Percentiles rank a stretch among this genome's conserved stretches.
phyloP scores from a whole-genome alignment of 768 basidiomycete genomes.

The Terana coerulea region DNA sequence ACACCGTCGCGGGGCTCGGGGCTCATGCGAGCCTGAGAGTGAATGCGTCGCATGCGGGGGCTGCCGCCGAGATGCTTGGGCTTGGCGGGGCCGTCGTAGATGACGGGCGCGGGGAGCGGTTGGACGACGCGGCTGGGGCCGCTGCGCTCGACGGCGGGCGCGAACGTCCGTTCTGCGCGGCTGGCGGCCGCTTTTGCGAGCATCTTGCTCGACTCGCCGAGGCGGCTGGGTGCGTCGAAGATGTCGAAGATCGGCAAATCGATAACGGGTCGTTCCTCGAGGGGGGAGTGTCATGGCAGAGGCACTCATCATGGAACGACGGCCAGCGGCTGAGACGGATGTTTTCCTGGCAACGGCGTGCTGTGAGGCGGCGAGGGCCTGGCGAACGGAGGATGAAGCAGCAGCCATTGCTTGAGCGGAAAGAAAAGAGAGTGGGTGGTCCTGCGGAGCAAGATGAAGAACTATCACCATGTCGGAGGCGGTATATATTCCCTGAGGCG shows the following conservation, averaged over 20 bases:
- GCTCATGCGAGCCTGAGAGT: slow-evolving; percentile 4
- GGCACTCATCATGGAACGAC: slow-evolving; percentile 9
- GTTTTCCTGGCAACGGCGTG: slow-evolving; percentile 1
- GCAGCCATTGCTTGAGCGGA: slow-evolving; percentile 6
- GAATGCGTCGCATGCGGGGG: slow-evolving; percentile 8
- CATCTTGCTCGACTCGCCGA: slow-evolving; percentile 33
- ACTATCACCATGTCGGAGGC: not conserved
- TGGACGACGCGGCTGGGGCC: slow-evolving; percentile 2
- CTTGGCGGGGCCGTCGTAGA: slow-evolving; percentile 49
- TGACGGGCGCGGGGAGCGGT: slow-evolving; percentile 40
- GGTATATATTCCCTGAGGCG: not conserved
- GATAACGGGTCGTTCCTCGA: slow-evolving; percentile 18
- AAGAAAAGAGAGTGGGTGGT: not conserved
- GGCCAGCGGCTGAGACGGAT: not conserved
- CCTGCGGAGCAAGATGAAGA: slow-evolving; percentile 3
- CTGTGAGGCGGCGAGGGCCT: slow-evolving; percentile 9
- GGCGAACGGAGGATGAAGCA: slow-evolving; percentile 5
- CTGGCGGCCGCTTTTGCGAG: slow-evolving; percentile 12
- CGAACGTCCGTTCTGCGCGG: slow-evolving; percentile 9
- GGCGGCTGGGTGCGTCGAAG: slow-evolving; percentile 43
- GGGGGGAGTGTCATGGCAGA: slow-evolving; percentile 12
- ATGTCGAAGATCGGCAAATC: slow-evolving; percentile 41
- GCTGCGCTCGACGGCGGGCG: slow-evolving; percentile 22
- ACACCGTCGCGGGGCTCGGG: slow-evolving; percentile 15
- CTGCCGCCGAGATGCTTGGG: slow-evolving; percentile 22